Conservation (phyloP, 768 basidiomycete species). For the Russula griseocarnosa region DNA sequence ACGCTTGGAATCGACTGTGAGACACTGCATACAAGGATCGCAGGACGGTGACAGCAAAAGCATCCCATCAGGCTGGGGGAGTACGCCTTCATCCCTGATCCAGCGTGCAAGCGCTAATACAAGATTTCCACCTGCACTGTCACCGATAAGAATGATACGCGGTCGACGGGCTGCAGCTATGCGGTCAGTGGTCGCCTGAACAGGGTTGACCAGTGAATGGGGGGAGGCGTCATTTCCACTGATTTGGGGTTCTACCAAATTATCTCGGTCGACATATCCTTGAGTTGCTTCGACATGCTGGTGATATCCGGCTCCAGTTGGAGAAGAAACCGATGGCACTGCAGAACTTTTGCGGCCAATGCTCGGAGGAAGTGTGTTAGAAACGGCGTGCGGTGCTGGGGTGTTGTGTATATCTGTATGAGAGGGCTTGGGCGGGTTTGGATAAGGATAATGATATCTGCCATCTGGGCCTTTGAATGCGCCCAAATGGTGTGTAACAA, state of each 20-base stretch:
- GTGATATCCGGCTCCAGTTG: neutral
- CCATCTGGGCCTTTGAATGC: constrained; percentile 29
- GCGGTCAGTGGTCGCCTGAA: constrained; percentile 1
- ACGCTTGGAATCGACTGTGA: neutral
- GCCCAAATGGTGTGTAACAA: constrained; percentile 35
- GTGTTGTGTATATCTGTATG: constrained; percentile 5
- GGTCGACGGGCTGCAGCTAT: constrained; percentile 25
- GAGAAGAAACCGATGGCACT: neutral
- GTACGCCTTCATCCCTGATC: constrained; percentile 48
- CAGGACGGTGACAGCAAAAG: constrained; percentile 45
- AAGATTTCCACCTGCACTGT: constrained; percentile 53
- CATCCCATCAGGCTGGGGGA: constrained; percentile 45
- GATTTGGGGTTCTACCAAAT: constrained; percentile 15
- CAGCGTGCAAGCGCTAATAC: constrained; percentile 49
- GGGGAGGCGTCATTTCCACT: constrained; percentile 24
- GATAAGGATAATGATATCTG: constrained; percentile 30
- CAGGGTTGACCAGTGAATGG: neutral
- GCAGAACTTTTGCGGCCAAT: neutral
- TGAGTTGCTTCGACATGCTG: neutral
- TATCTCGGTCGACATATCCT: neutral
- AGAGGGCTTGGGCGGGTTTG: constrained; percentile 27
- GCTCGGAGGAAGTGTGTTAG: neutral
- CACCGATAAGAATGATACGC: constrained; percentile 49
- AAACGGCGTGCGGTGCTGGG: neutral
- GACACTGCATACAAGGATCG: constrained; percentile 34